phyloP scores from a whole-genome alignment of 805 yeast species.

The Barnettozyma wickerhamii region DNA sequence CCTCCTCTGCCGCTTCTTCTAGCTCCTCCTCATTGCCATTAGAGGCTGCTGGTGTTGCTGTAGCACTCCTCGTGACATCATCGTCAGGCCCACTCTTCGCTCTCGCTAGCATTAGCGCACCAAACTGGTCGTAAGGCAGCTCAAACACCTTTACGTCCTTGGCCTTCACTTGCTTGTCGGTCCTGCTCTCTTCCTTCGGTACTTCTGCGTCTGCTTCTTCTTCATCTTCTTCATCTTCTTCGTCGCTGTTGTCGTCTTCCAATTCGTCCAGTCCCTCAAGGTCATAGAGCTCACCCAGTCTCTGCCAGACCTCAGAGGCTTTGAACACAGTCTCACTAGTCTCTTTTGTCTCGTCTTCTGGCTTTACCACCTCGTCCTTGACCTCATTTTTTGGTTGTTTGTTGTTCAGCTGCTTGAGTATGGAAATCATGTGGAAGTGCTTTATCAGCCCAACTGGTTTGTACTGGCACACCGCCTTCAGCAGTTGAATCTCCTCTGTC shows the following conservation, averaged over 20 bases:
- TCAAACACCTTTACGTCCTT: background rate
- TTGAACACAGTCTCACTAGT: conserved; percentile 18
- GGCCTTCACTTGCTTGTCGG: background rate
- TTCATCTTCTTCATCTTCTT: conserved; percentile 5
- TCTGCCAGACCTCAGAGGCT: conserved; percentile 52
- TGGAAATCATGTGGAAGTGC: conserved; percentile 35
- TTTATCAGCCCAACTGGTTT: conserved; percentile 58
- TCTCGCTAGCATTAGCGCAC: conserved; percentile 2
- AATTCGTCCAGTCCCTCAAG: conserved; percentile 52
- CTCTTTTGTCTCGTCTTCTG: conserved; percentile 27
- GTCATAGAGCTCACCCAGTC: conserved; percentile 50
- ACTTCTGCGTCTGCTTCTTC: background rate
- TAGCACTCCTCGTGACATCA: background rate
- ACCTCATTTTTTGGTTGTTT: conserved; percentile 6
- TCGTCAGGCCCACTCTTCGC: background rate
- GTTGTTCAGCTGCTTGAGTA: conserved; percentile 16
- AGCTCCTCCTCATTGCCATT: conserved; percentile 11
- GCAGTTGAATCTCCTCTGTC: conserved; percentile 58
- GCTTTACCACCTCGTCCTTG: conserved; percentile 6
- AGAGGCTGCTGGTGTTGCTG: conserved; percentile 6
- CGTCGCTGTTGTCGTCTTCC: conserved; percentile 33
- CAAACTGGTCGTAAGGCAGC: conserved; percentile 11
- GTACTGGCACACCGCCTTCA: conserved; percentile 56
- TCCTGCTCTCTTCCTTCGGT: background rate
- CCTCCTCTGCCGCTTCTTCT: conserved; percentile 3